A percentile compares a stretch with the other conserved stretches of the same genome.
Conservation (phyloP, 2,329 filamentous ascomycete genomes). For the Claviceps cyperi region DNA sequence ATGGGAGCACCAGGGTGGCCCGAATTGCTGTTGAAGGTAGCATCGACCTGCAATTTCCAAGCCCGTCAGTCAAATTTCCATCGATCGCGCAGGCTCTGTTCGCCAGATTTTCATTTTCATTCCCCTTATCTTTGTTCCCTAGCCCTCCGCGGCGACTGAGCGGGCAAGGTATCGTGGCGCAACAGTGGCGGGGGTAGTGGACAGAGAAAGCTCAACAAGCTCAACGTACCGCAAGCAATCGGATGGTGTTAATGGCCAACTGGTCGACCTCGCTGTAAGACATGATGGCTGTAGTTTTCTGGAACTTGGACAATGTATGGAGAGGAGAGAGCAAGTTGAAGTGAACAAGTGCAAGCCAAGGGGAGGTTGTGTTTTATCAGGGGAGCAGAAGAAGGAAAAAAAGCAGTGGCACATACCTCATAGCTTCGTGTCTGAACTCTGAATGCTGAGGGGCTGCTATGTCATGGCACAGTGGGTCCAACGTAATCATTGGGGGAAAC, state of each 20-base stretch:
- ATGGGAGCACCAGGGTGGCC: slow-evolving; percentile 98
- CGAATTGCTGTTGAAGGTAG: slow-evolving; percentile 87
- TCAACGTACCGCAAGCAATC: slow-evolving; percentile 75
- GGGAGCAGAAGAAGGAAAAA: slow-evolving; percentile 12
- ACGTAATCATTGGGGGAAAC: slow-evolving; percentile 1
- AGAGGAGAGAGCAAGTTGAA: slow-evolving; percentile 8
- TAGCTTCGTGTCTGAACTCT: slow-evolving; percentile 1
- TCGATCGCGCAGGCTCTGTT: slow-evolving; percentile 2
- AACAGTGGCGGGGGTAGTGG: slow-evolving; percentile 13
- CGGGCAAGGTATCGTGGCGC: slow-evolving; percentile 11
- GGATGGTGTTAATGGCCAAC: slow-evolving; percentile 96
- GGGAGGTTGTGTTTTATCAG: slow-evolving; percentile 13
- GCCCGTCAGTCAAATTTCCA: background rate
- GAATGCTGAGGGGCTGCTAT: slow-evolving; percentile 17
- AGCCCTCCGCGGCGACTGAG: background rate
- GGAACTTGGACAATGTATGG: slow-evolving; percentile 6
- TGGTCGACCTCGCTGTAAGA: slow-evolving; percentile 76
- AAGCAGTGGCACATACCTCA: too few species aligned
- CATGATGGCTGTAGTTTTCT: slow-evolving; percentile 46
- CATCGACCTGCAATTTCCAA: slow-evolving; percentile 62
- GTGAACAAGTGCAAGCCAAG: slow-evolving; percentile 11
- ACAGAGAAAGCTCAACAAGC: slow-evolving; percentile 25
- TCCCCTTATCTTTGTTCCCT: background rate
- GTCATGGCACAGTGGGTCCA: slow-evolving; percentile 13
- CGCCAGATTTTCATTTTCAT: background rate